phyloP scores from a whole-genome alignment of 1,139 yeast species.

The Saccharomyces hybrid region DNA sequence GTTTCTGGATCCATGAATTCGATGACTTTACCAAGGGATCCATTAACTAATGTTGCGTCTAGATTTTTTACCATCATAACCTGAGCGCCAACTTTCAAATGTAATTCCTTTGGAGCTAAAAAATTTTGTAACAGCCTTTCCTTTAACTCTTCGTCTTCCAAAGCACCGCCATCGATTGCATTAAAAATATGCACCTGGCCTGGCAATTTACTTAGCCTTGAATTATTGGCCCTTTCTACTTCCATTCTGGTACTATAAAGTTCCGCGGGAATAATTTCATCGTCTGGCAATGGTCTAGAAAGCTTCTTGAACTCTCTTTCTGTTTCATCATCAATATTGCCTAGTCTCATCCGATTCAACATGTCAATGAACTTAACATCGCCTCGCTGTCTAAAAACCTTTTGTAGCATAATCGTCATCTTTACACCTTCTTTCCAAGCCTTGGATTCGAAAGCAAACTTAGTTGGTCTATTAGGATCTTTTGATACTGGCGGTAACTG shows the following conservation, averaged over 20 bases:
- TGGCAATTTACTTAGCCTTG: conserved; percentile 44
- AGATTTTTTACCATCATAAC: conserved; percentile 93
- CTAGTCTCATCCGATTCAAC: conserved; percentile 83
- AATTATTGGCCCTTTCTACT: conserved; percentile 70
- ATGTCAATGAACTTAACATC: conserved; percentile 69
- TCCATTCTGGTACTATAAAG: conserved; percentile 76
- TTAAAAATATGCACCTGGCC: conserved; percentile 43
- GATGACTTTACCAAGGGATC: conserved; percentile 79
- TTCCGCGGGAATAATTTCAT: conserved; percentile 77
- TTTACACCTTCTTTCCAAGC: conserved; percentile 65
- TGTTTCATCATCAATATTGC: conserved; percentile 52
- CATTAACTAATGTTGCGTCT: conserved; percentile 84
- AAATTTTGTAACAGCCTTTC: conserved; percentile 49
- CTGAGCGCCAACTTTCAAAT: conserved; percentile 76
- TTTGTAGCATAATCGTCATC: conserved; percentile 59
- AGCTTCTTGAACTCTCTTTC: conserved; percentile 48
- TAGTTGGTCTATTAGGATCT: conserved; percentile 24
- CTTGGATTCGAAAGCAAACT: conserved; percentile 71
- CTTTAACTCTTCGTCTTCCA: conserved; percentile 41
- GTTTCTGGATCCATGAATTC: conserved; percentile 63
- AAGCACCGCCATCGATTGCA: conserved; percentile 58
- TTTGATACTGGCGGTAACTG: conserved; percentile 79
- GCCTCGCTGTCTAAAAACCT: conserved; percentile 88
- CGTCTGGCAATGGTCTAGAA: conserved; percentile 46
- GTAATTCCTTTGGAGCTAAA: conserved; percentile 58